Evolutionary conservation across 495 filamentous ascomycete species (phyloP).

Genomic region (Hypoxylon crocopeplum): DNA sequence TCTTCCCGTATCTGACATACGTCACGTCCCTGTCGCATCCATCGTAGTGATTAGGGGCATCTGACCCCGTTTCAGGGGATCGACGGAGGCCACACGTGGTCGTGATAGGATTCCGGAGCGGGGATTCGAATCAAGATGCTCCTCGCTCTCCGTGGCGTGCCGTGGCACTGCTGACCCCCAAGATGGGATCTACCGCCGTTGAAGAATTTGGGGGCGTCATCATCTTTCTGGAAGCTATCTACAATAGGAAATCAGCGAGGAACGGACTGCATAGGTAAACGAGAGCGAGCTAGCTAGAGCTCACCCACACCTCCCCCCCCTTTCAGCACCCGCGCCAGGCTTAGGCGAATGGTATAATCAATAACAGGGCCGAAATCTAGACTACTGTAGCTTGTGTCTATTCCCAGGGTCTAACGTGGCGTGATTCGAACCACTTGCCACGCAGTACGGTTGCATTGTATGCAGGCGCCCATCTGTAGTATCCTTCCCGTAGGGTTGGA

Average conservation of each 20-base stretch:
- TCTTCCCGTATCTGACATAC: too few species aligned
- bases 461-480: not conserved
- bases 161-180: not conserved
- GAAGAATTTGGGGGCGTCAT: not conserved
- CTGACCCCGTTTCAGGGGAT: too few species aligned
- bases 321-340: not conserved
- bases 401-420: slow-evolving; percentile 6
- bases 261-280: too few species aligned
- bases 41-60: too few species aligned
- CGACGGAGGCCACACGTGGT: too few species aligned
- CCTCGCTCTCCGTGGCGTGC: too few species aligned
- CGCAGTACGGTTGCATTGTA: slow-evolving; percentile 32
- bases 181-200: not conserved
- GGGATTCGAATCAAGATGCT: slow-evolving; percentile 6
- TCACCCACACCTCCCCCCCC: not conserved
- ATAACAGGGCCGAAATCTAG: slow-evolving; percentile 10
- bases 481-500: slow-evolving; percentile 21
- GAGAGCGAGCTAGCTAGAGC: slow-evolving; percentile 5
- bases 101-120: slow-evolving; percentile 1
- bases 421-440: slow-evolving; percentile 24
- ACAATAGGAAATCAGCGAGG: too few species aligned
- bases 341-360: slow-evolving; percentile 4
- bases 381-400: not conserved
- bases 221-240: not conserved
- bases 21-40: too few species aligned